Conservation (phyloP, 2,329 filamentous ascomycete genomes). For the Fusarium sp. region DNA sequence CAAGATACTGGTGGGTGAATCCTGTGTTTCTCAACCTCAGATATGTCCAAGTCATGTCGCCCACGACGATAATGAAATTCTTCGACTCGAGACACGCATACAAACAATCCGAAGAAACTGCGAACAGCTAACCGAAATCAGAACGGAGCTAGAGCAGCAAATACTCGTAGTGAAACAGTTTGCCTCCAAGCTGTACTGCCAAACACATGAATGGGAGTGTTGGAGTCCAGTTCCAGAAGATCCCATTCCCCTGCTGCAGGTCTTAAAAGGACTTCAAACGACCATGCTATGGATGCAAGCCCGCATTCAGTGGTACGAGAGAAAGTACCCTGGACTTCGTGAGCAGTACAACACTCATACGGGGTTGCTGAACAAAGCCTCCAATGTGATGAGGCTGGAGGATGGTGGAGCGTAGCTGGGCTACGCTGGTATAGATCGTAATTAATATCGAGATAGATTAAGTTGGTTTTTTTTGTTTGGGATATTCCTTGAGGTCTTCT, state of each 20-base stretch:
- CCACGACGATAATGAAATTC: neutral
- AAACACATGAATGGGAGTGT: conserved; percentile 1
- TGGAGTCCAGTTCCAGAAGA: neutral
- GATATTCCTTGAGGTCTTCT: neutral
- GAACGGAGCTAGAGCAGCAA: neutral
- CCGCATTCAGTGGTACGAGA: conserved; percentile 24
- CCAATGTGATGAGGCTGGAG: neutral
- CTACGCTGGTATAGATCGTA: neutral
- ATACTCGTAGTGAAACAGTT: neutral
- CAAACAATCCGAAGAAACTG: neutral
- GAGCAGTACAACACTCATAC: neutral
- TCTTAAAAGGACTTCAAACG: neutral
- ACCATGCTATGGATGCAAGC: conserved; percentile 1
- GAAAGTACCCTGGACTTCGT: neutral
- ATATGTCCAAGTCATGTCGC: neutral
- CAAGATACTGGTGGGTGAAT: no score
- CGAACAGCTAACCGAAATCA: neutral
- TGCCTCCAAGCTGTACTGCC: neutral
- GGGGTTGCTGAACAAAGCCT: neutral
- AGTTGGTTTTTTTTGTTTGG: neutral
- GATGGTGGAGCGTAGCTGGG: neutral
- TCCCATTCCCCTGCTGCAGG: neutral
- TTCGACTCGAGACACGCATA: neutral
- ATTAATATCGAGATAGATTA: neutral
- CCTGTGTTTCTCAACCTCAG: neutral